Base-by-base conservation (phyloP, 2,329 filamentous ascomycete species). In the Emergomyces africanus region DNA sequence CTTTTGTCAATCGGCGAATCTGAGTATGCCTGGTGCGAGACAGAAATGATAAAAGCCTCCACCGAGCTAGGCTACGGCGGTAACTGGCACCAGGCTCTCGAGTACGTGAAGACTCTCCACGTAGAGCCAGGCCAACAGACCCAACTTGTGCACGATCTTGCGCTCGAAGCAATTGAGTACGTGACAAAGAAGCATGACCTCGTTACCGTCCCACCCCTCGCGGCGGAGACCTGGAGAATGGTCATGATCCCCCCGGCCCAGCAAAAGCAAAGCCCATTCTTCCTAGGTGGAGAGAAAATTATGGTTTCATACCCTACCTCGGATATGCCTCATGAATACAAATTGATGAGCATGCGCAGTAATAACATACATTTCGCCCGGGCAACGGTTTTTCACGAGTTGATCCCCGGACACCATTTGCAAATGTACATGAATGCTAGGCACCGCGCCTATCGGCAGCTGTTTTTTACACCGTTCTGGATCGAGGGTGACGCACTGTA, bases 401-500 rank as follows among this genome's bases (percentile, higher is more conserved):
- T 84, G 68, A 79, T 84, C 15, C 81, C 82, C 0, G 82, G 82
- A 0, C 81, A 83, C 61, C 75, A 81, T 57, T 71, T 83, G 33
- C 81, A 84, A 65, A 68, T 78, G 18, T 77, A 79, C 67, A 73
- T 79, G 65, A 77, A 74, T 18, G 68, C 71, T 15, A 75, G 81
- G 6, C 67, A 76, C 60, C 74, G 74, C 20, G 74, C 76, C 2
- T 80, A 84, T 66, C 76, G 81, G 5, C 67, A 68, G 23, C 64
- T 83, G 6, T 84, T 84, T 67, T 68, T 72, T 35, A 84, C 81
- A 0, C 79, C 81, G 0, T 84, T 84, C 65, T 83, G 77, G 70
- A 77, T 81, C 42, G 82, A 84, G 67, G 82, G 82, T 20, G 84
- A 81, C 81, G 78, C 81, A 10, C 75, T 83, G 63, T 84, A 84